These are phyloP conservation scores for Stemphylium lycopersici DNA, from an alignment of 2,329 filamentous ascomycete genomes.

Conservation along the genomic window DNA sequence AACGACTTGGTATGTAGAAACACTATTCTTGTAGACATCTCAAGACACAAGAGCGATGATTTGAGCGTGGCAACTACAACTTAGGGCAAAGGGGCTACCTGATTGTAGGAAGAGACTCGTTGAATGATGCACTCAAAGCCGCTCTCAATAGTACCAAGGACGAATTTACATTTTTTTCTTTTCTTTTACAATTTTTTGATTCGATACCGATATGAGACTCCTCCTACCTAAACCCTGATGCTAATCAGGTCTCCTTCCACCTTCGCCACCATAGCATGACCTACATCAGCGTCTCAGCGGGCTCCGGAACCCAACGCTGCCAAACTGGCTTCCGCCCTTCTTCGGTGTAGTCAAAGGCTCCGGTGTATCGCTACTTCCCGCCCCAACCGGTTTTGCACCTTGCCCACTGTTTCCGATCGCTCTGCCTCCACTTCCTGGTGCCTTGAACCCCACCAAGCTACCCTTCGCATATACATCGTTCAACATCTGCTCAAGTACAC, in stretches of 20 bases:
- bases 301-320: conserved; percentile 46
- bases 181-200: too few species aligned
- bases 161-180: too few species aligned
- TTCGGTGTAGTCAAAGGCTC: conserved; percentile 62
- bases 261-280: not conserved
- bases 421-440: conserved; percentile 35
- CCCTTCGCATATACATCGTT: conserved; percentile 81
- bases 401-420: conserved; percentile 2
- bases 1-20: too few species aligned
- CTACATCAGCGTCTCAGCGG: conserved; percentile 32
- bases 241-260: too few species aligned
- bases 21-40: too few species aligned
- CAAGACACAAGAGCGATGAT: too few species aligned
- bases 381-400: conserved; percentile 5
- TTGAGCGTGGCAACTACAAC: too few species aligned
- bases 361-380: conserved; percentile 59
- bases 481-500: conserved; percentile 80
- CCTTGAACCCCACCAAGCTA: conserved; percentile 56
- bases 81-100: too few species aligned
- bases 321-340: conserved; percentile 48
- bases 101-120: not conserved
- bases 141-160: too few species aligned
- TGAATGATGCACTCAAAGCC: not conserved
- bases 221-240: too few species aligned
- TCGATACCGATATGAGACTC: too few species aligned